These are phyloP conservation scores for Parsonsia alboflavescens DNA, from an alignment of 257 asterid genomes.

Conservation along the genomic window DNA sequence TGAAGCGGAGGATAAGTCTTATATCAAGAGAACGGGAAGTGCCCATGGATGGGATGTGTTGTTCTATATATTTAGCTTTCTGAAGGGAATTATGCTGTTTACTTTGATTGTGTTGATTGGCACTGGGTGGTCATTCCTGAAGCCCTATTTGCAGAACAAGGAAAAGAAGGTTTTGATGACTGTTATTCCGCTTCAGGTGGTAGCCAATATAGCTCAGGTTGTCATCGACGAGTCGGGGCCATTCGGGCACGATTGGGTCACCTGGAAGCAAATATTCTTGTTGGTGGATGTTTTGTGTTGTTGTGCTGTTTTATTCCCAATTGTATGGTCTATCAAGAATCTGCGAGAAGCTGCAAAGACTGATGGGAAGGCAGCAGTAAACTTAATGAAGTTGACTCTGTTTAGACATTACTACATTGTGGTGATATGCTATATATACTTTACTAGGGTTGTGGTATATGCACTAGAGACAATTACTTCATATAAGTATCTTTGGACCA, in stretches of 20 bases:
- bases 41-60: conserved; percentile 87
- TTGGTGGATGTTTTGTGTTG: conserved; percentile 78
- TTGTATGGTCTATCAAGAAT: conserved; percentile 89
- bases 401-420: conserved; percentile 79
- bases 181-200: conserved; percentile 74
- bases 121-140: conserved; percentile 85
- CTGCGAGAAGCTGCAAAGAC: conserved; percentile 80
- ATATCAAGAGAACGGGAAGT: conserved; percentile 56
- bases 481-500: conserved; percentile 76
- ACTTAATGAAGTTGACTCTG: conserved; percentile 77
- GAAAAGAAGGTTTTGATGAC: conserved; percentile 84
- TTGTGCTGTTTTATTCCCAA: conserved; percentile 77
- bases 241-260: conserved; percentile 62
- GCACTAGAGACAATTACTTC: conserved; percentile 80
- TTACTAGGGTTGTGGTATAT: conserved; percentile 82
- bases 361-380: conserved; percentile 89
- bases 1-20: conserved; percentile 81
- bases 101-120: conserved; percentile 76
- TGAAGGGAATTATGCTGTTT: conserved; percentile 63
- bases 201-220: conserved; percentile 82
- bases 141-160: conserved; percentile 80
- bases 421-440: conserved; percentile 81
- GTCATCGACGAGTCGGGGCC: conserved; percentile 81
- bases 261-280: conserved; percentile 77
- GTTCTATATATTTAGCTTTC: conserved; percentile 64